Percentiles rank a stretch among this genome's conserved stretches.
These are phyloP conservation scores for Leishmania mexicana DNA, from an alignment of 208 protist species.

Conservation along the genomic window DNA sequence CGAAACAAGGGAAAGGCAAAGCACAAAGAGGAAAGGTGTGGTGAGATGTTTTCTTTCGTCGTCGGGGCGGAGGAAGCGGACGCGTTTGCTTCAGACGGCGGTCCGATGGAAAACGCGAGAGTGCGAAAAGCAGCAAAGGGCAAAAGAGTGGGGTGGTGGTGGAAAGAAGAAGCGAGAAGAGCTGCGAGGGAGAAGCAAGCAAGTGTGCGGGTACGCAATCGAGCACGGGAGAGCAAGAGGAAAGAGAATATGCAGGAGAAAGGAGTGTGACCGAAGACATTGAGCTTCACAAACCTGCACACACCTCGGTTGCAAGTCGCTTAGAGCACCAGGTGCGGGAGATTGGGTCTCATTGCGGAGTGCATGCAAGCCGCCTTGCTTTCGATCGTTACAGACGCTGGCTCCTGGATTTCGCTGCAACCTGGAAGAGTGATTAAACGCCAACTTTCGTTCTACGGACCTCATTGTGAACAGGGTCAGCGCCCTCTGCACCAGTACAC, in stretches of 20 bases:
- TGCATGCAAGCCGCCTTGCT: not conserved
- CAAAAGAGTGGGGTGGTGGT: not conserved
- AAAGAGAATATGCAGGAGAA: not conserved
- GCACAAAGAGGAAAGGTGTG: not conserved
- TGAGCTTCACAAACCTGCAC: not conserved
- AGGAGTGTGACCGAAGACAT: not conserved
- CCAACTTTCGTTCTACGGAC: not conserved
- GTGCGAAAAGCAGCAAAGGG: not conserved
- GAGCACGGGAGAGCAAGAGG: not conserved
- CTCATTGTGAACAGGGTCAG: slow-evolving; percentile 3
- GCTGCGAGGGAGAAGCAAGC: not conserved
- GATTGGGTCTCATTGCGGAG: not conserved
- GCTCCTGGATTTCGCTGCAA: not conserved
- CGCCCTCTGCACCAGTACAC: not conserved
- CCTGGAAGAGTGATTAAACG: not conserved
- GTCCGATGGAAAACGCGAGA: not conserved
- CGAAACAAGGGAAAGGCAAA: not conserved
- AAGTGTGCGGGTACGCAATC: not conserved
- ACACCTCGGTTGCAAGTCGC: not conserved
- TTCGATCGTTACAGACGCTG: not conserved
- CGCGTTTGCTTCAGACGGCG: not conserved
- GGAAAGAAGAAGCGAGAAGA: slow-evolving; percentile 2
- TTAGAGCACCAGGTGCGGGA: not conserved
- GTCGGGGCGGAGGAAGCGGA: not conserved
- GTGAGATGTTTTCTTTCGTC: not conserved